Evolutionary conservation across 1,284 basidiomycete genomes (phyloP).

Genomic region (Ustilago sp.): DNA sequence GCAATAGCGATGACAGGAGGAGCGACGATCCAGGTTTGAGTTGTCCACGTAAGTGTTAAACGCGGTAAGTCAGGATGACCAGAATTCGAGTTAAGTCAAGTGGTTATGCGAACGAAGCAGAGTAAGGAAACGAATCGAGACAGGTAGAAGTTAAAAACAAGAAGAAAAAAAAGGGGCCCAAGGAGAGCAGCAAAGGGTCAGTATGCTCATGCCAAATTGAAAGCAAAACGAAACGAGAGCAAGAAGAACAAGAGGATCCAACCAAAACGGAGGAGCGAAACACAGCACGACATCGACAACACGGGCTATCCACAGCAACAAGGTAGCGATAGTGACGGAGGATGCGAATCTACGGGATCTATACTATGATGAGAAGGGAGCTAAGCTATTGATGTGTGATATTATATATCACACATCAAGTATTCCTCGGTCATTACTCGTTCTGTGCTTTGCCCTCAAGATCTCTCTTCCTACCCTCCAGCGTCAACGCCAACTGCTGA

Average conservation of each 20-base stretch:
- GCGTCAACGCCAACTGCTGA: slow-evolving; percentile 54
- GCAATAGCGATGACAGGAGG: neutral
- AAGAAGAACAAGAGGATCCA: neutral
- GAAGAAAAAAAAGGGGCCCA: neutral
- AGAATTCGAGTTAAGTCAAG: no score
- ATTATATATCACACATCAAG: slow-evolving; percentile 9
- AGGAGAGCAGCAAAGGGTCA: neutral
- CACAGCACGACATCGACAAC: neutral
- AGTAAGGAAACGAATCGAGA: neutral
- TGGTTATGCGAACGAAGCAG: neutral
- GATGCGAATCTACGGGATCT: neutral
- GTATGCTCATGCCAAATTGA: slow-evolving; percentile 7
- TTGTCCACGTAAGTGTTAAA: no score
- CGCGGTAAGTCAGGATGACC: neutral
- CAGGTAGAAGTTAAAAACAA: neutral
- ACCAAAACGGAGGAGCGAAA: neutral
- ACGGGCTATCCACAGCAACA: neutral
- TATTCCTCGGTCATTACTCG: no score
- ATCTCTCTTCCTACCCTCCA: slow-evolving; percentile 60
- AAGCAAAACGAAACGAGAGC: neutral
- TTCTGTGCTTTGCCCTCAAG: slow-evolving; percentile 51
- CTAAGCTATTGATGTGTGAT: neutral
- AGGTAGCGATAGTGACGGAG: neutral
- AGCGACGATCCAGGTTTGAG: neutral
- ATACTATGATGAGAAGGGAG: neutral